Evolutionary conservation across 2,329 filamentous ascomycete species (phyloP).

Genomic region (Exserohilum rostratum): DNA sequence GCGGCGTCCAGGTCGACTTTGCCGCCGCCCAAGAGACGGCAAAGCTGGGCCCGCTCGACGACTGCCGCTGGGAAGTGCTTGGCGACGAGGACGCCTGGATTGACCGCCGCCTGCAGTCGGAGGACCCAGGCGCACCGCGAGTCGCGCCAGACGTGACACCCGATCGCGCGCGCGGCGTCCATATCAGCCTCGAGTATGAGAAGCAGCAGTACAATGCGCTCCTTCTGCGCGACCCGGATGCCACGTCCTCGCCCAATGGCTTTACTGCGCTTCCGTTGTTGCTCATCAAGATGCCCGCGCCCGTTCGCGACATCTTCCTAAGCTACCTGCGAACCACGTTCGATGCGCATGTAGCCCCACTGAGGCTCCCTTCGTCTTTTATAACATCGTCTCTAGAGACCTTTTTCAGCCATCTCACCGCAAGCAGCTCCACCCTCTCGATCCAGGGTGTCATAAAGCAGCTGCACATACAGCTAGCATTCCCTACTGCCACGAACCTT

Average conservation of each 20-base stretch:
- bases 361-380: conserved; percentile 54
- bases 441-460: conserved; percentile 41
- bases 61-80: conserved; percentile 55
- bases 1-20: conserved; percentile 53
- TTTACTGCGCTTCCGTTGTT: conserved; percentile 59
- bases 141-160: conserved; percentile 19
- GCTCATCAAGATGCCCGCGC: conserved; percentile 58
- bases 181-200: conserved; percentile 58
- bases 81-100: conserved; percentile 51
- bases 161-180: conserved; percentile 51
- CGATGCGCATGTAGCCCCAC: conserved; percentile 55
- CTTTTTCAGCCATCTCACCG: conserved; percentile 66
- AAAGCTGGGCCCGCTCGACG: conserved; percentile 54
- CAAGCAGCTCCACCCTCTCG: conserved; percentile 34
- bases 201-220: conserved; percentile 57
- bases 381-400: conserved; percentile 54
- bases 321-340: conserved; percentile 58
- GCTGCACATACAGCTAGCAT: conserved; percentile 46
- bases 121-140: conserved; percentile 43
- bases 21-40: conserved; percentile 48
- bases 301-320: conserved; percentile 56
- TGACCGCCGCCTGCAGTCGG: conserved; percentile 42
- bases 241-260: conserved; percentile 36
- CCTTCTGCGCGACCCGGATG: conserved; percentile 51
- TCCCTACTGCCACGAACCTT: conserved; percentile 34